Evolutionary conservation across 306 rosid species (phyloP).

Genomic region (Sophora flavescens): DNA sequence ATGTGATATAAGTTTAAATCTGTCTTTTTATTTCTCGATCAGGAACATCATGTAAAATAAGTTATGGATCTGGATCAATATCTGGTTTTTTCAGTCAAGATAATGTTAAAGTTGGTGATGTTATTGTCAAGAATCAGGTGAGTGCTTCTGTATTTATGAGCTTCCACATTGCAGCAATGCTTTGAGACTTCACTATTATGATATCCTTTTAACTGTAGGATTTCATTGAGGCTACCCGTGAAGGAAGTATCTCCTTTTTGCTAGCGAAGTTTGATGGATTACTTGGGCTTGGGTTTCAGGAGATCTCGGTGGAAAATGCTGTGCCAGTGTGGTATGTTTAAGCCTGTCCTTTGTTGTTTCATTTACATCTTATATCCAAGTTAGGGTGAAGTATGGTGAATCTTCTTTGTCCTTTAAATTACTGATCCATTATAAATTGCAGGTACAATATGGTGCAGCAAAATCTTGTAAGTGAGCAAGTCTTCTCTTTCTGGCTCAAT

Average conservation of each 20-base stretch:
- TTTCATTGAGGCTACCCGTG: constrained; percentile 86
- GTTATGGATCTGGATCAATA: constrained; percentile 80
- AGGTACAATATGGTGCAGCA: constrained; percentile 84
- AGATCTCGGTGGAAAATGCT: constrained; percentile 76
- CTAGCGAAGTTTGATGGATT: constrained; percentile 83
- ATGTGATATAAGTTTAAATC: constrained; percentile 3
- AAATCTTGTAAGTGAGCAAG: constrained; percentile 67
- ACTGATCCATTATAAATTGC: constrained; percentile 44
- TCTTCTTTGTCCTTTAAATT: constrained; percentile 10
- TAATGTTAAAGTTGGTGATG: constrained; percentile 72
- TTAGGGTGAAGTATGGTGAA: neutral
- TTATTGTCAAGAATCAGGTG: constrained; percentile 77
- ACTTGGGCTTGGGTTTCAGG: constrained; percentile 93
- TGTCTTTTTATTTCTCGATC: constrained; percentile 47
- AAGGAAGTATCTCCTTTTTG: constrained; percentile 76
- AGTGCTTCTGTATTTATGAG: constrained; percentile 31
- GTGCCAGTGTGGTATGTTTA: constrained; percentile 78
- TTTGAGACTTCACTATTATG: neutral
- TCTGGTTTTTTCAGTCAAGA: constrained; percentile 90
- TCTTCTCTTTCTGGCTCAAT: constrained; percentile 92
- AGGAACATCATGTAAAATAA: constrained; percentile 77
- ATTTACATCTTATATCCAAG: constrained; percentile 20
- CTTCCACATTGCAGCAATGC: constrained; percentile 36
- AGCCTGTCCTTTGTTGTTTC: constrained; percentile 18
- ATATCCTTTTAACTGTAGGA: constrained; percentile 56